phyloP scores from a whole-genome alignment of 23 red algal species.

The Rhodosorus marinus region DNA sequence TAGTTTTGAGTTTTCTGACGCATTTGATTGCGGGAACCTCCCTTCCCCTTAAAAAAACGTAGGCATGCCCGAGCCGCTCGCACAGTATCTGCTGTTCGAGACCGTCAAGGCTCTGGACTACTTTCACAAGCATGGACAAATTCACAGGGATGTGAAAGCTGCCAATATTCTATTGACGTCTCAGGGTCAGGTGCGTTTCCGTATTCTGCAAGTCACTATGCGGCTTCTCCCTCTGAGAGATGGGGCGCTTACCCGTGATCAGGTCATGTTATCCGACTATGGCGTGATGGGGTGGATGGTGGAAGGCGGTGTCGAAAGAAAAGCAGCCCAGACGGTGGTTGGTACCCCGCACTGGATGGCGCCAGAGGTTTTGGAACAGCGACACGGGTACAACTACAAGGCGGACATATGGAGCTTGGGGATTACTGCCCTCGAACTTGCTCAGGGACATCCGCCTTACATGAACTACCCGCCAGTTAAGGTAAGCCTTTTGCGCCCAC shows the following conservation, averaged over 20 bases:
- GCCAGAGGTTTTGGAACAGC: conserved; percentile 95
- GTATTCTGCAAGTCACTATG: no score
- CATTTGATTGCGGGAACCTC: no score
- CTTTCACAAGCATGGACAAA: conserved; percentile 77
- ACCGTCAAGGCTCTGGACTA: conserved; percentile 67
- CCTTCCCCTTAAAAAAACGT: no score
- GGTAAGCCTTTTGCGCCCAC: conserved; percentile 48
- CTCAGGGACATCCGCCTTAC: conserved; percentile 68
- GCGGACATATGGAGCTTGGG: conserved; percentile 93
- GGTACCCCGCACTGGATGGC: conserved; percentile 98
- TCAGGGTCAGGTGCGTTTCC: conserved; percentile 39
- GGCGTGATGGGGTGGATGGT: conserved; percentile 94
- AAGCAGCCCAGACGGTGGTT: conserved; percentile 88
- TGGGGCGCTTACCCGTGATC: no score
- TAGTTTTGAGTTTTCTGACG: no score
- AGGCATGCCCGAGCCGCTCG: conserved; percentile 41
- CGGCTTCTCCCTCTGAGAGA: no score
- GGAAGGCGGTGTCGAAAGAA: conserved; percentile 66
- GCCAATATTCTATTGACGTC: conserved; percentile 64
- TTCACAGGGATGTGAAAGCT: conserved; percentile 86
- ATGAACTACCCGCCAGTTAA: conserved; percentile 70
- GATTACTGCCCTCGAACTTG: conserved; percentile 83
- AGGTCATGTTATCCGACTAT: conserved; percentile 75
- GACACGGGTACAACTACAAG: conserved; percentile 91
- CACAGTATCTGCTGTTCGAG: conserved; percentile 57